Evolutionary conservation across 345 rosid species (phyloP).

Genomic region (Mercurialis annua): DNA sequence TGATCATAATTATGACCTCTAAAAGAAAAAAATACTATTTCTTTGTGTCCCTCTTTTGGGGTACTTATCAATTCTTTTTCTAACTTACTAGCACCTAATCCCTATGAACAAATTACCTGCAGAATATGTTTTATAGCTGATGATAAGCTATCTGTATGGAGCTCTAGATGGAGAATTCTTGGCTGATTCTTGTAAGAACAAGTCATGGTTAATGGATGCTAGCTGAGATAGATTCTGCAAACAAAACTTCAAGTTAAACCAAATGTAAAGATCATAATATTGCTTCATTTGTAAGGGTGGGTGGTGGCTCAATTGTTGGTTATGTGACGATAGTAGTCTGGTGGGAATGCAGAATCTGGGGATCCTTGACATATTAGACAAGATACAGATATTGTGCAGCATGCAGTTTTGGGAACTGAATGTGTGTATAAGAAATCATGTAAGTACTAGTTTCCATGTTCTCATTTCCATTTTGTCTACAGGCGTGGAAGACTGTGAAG

Average conservation of each 20-base stretch:
- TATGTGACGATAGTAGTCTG: not conserved
- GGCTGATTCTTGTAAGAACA: constrained; percentile 59
- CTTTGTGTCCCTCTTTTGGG: not conserved
- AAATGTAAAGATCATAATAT: no score
- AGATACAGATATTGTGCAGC: no score
- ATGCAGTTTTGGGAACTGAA: not conserved
- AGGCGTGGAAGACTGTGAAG: no score
- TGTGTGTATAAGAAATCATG: not conserved
- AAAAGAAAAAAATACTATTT: no score
- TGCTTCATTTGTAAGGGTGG: not conserved
- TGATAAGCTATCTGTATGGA: constrained; percentile 9
- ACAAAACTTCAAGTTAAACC: not conserved
- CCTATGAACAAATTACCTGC: not conserved
- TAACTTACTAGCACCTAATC: constrained; percentile 1
- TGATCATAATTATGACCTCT: constrained; percentile 3
- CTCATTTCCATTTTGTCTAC: no score
- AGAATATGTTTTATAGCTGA: not conserved
- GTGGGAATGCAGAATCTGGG: no score
- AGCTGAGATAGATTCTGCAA: constrained; percentile 77
- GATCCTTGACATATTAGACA: no score
- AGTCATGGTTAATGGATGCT: constrained; percentile 76
- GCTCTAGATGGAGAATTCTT: constrained; percentile 48
- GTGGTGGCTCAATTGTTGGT: not conserved
- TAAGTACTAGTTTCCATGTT: not conserved
- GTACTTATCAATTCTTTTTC: not conserved